Percentiles rank a stretch among this genome's conserved stretches.
These are phyloP conservation scores for Pythium phragmiticola DNA, from an alignment of 352 stramenopile species.

Conservation along the genomic window DNA sequence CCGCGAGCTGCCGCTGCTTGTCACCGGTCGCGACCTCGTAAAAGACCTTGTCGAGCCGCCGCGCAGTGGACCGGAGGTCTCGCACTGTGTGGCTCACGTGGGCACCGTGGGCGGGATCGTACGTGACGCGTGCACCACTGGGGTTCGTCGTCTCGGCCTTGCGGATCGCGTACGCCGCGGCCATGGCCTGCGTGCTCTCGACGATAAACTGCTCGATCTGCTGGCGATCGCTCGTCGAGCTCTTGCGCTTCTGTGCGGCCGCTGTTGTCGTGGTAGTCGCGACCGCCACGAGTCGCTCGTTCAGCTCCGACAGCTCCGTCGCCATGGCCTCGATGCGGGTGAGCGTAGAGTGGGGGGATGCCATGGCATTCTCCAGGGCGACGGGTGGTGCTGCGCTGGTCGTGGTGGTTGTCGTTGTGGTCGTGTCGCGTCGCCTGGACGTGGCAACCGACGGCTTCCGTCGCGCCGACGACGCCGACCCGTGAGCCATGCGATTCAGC, in stretches of 20 bases:
- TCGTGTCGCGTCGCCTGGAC: background rate
- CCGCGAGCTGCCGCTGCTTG: constrained; percentile 68
- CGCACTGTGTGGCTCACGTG: constrained; percentile 60
- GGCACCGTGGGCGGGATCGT: constrained; percentile 38
- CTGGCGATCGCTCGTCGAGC: constrained; percentile 17
- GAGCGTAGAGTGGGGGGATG: constrained; percentile 4
- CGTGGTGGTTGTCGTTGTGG: background rate
- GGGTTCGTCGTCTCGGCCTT: background rate
- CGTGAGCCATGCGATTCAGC: constrained; percentile 43
- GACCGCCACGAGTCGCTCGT: constrained; percentile 28
- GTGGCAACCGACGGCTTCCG: constrained; percentile 8
- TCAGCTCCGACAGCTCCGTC: constrained; percentile 27
- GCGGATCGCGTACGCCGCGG: constrained; percentile 22
- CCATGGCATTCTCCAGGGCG: background rate
- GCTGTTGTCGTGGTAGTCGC: background rate
- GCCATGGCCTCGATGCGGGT: constrained; percentile 28
- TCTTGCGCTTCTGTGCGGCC: background rate
- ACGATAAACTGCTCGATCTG: constrained; percentile 45
- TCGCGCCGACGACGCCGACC: background rate
- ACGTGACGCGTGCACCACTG: background rate
- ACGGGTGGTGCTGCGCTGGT: background rate
- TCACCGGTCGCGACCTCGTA: constrained; percentile 71
- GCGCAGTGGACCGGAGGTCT: constrained; percentile 61
- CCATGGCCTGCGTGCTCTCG: constrained; percentile 47
- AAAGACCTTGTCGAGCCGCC: constrained; percentile 71